These are phyloP conservation scores for Bremia lactucae DNA, from an alignment of 352 stramenopile species.

Conservation along the genomic window DNA sequence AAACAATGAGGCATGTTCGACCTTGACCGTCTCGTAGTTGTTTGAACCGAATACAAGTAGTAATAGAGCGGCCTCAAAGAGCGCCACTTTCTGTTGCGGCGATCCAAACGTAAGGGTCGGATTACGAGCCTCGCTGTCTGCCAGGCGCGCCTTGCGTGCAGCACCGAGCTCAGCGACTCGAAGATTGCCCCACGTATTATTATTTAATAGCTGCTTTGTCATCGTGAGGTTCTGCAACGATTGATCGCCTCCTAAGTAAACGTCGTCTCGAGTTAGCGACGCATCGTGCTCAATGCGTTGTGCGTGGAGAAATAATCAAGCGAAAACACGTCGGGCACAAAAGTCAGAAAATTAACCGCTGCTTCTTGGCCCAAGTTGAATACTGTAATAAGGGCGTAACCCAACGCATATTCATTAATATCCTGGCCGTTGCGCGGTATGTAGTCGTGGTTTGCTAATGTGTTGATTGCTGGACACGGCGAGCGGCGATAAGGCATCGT, in stretches of 20 bases:
- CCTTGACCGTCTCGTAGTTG: slow-evolving; percentile 17
- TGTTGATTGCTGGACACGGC: slow-evolving; percentile 39
- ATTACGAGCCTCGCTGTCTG: slow-evolving; percentile 22
- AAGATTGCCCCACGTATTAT: slow-evolving; percentile 14
- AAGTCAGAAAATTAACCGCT: slow-evolving; percentile 13
- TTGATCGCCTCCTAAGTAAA: slow-evolving; percentile 23
- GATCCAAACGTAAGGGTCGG: slow-evolving; percentile 15
- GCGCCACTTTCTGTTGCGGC: slow-evolving; percentile 12
- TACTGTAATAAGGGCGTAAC: slow-evolving; percentile 14
- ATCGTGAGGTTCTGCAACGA: slow-evolving; percentile 17
- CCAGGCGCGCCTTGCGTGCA: slow-evolving; percentile 12
- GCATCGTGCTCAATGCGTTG: slow-evolving; percentile 39
- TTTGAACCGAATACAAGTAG: slow-evolving; percentile 11
- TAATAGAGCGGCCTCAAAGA: slow-evolving; percentile 17
- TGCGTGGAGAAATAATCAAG: slow-evolving; percentile 32
- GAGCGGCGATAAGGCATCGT: slow-evolving; percentile 18
- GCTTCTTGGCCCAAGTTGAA: slow-evolving; percentile 24
- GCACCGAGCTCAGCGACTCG: not conserved
- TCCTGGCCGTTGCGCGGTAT: slow-evolving; percentile 29
- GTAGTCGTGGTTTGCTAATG: slow-evolving; percentile 39
- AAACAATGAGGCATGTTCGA: slow-evolving; percentile 22
- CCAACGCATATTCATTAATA: slow-evolving; percentile 19
- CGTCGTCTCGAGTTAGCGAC: slow-evolving; percentile 31
- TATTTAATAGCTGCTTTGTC: slow-evolving; percentile 5
- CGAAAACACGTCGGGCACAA: slow-evolving; percentile 16